These are phyloP conservation scores for Nymphaea thermarum DNA, from an alignment of 164 flowering plant species.

Conservation along the genomic window DNA sequence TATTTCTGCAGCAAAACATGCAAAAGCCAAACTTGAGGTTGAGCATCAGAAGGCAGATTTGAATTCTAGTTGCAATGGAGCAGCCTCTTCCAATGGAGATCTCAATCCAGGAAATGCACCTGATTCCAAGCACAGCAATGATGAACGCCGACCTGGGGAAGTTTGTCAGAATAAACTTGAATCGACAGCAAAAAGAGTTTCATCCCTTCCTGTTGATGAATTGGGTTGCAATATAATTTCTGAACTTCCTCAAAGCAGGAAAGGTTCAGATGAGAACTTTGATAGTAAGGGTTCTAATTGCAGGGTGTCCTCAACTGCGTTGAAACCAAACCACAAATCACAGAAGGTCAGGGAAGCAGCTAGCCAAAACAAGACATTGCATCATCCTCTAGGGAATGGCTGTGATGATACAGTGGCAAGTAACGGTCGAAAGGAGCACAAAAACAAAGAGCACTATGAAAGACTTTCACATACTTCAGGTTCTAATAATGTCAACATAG, in stretches of 20 bases:
- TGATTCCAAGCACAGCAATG: constrained; percentile 5
- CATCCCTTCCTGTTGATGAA: constrained; percentile 13
- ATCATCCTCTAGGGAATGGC: not conserved
- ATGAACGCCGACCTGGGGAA: constrained; percentile 6
- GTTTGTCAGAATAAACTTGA: constrained; percentile 3
- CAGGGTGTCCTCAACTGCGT: not conserved
- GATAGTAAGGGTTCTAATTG: not conserved
- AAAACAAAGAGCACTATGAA: not conserved
- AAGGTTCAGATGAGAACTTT: not conserved
- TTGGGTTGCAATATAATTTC: constrained; percentile 8
- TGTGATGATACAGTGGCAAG: not conserved
- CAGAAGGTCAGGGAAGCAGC: not conserved
- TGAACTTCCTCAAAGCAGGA: constrained; percentile 5
- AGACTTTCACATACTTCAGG: constrained; percentile 10
- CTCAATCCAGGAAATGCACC: constrained; percentile 4
- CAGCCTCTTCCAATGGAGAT: not conserved
- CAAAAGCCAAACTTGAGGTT: not conserved
- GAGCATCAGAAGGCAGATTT: not conserved
- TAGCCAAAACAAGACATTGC: not conserved
- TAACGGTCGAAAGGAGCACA: not conserved
- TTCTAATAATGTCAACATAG: constrained; percentile 9
- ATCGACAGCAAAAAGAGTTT: constrained; percentile 4
- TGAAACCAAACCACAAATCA: not conserved
- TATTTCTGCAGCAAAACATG: not conserved
- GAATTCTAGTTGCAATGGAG: not conserved